These are phyloP conservation scores for Hanseniaspora uvarum DNA, from an alignment of 1,139 yeast species.

Conservation along the genomic window DNA sequence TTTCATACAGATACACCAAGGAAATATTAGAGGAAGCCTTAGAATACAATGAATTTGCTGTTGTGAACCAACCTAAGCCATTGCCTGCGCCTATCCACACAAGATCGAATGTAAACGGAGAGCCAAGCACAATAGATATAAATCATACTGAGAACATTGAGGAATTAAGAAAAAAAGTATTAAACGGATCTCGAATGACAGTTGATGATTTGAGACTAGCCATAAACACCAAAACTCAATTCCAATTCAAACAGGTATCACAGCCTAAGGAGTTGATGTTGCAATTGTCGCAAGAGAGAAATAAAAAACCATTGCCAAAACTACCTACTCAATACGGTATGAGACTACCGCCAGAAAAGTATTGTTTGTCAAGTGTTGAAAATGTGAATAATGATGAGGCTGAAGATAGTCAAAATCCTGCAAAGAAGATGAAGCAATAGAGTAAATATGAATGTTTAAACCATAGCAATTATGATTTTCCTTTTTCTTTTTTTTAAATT, in stretches of 20 bases:
- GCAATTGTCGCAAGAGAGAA: slow-evolving; percentile 86
- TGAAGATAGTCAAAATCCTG: not conserved
- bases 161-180: slow-evolving; percentile 4
- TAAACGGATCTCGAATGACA: slow-evolving; percentile 39
- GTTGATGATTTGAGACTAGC: slow-evolving; percentile 89
- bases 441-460: not conserved
- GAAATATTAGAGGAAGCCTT: slow-evolving; percentile 82
- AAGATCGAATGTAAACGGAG: slow-evolving; percentile 23
- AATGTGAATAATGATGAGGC: slow-evolving; percentile 49
- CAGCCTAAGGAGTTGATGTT: slow-evolving; percentile 86
- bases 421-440: slow-evolving; percentile 1
- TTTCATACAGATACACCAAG: slow-evolving; percentile 80
- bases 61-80: slow-evolving; percentile 29
- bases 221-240: slow-evolving; percentile 83
- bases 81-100: slow-evolving; percentile 16
- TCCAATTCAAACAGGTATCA: slow-evolving; percentile 84
- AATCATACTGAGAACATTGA: slow-evolving; percentile 18
- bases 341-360: slow-evolving; percentile 93
- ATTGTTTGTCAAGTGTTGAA: slow-evolving; percentile 77
- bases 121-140: slow-evolving; percentile 21
- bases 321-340: slow-evolving; percentile 89
- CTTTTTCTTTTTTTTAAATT: not conserved
- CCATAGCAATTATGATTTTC: not conserved
- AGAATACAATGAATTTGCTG: slow-evolving; percentile 74
- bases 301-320: slow-evolving; percentile 80